phyloP scores from a whole-genome alignment of 441 rosid species.

The Isatis lusitanica region DNA sequence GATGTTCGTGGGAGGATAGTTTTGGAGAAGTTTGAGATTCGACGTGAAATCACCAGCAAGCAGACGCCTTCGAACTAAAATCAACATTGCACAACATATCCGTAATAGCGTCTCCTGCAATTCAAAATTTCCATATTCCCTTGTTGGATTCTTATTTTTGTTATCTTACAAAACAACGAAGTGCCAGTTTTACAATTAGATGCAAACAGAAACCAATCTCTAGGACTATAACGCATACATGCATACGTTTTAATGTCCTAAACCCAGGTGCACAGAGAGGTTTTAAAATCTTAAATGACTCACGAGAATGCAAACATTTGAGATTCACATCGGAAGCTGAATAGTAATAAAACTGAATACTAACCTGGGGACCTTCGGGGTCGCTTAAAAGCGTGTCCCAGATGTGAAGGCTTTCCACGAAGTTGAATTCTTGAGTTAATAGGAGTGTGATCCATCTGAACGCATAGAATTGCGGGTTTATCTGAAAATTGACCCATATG shows the following conservation, averaged over 20 bases:
- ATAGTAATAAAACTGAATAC: neutral
- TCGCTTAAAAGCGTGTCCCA: slow-evolving; percentile 92
- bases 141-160: neutral
- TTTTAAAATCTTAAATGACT: neutral
- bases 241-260: neutral
- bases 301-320: neutral
- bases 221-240: too few species aligned
- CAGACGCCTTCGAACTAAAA: slow-evolving; percentile 75
- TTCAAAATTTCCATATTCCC: neutral
- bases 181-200: neutral
- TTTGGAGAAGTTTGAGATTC: slow-evolving; percentile 84
- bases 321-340: neutral
- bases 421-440: slow-evolving; percentile 81
- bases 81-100: slow-evolving; percentile 90
- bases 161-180: neutral
- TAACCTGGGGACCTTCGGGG: slow-evolving; percentile 83
- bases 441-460: slow-evolving; percentile 94
- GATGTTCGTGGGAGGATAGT: slow-evolving; percentile 84
- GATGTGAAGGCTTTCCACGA: slow-evolving; percentile 73
- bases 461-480: slow-evolving; percentile 87
- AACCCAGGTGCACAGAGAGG: neutral
- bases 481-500: slow-evolving; percentile 43
- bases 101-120: slow-evolving; percentile 85
- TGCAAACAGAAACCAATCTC: neutral
- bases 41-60: slow-evolving; percentile 97